Evolutionary conservation across 805 yeast species (phyloP).

Genomic region (Ogataea naganishii): DNA sequence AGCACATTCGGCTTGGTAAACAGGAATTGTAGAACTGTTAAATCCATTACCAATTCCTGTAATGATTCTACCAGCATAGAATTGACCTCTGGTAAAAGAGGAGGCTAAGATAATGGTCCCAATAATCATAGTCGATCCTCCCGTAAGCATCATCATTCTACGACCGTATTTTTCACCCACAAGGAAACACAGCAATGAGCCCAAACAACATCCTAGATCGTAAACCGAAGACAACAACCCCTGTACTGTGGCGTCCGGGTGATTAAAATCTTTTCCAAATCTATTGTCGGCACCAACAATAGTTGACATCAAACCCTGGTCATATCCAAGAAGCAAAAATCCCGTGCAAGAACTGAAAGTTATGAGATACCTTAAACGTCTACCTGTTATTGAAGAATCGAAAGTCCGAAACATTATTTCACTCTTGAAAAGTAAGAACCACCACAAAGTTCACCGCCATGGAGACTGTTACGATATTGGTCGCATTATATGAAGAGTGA

Average conservation of each 20-base stretch:
- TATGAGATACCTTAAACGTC: too few relatives aligned
- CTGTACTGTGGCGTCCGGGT: constrained; percentile 23
- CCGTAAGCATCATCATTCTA: constrained; percentile 20
- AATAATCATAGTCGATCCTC: constrained; percentile 23
- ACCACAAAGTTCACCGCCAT: too few relatives aligned
- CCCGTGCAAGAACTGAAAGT: too few relatives aligned
- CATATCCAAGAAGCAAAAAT: constrained; percentile 32
- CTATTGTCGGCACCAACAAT: constrained; percentile 22
- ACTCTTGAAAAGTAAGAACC: too few relatives aligned
- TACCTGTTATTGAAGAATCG: too few relatives aligned
- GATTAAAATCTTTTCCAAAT: constrained; percentile 15
- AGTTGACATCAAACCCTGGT: constrained; percentile 40
- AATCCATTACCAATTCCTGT: constrained; percentile 38
- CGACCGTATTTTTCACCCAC: constrained; percentile 30
- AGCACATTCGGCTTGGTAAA: constrained; percentile 37
- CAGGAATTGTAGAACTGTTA: constrained; percentile 36
- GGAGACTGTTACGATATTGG: too few relatives aligned
- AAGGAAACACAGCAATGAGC: constrained; percentile 29
- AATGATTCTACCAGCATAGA: constrained; percentile 32
- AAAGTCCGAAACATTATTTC: too few relatives aligned
- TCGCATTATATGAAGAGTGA: too few relatives aligned
- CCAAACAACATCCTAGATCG: constrained; percentile 38
- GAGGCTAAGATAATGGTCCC: constrained; percentile 24
- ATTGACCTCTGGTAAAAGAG: constrained; percentile 32
- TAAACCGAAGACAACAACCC: constrained; percentile 41